Evolutionary conservation across 441 rosid species (phyloP).

Genomic region (Populus hybrid): DNA sequence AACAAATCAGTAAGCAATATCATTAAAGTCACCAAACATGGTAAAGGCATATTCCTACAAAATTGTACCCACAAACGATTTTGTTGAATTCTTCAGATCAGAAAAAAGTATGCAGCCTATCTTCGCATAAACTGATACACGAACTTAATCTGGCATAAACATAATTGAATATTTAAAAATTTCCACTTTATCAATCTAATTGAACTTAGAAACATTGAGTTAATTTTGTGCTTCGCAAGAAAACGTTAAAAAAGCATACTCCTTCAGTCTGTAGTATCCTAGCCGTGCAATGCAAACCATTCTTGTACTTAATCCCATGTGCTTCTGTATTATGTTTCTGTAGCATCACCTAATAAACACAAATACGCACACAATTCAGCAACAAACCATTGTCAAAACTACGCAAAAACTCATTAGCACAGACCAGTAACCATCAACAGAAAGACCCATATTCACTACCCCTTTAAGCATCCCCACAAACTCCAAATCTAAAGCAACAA

Average conservation of each 20-base stretch:
- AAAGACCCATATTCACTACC: background rate
- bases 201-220: background rate
- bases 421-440: background rate
- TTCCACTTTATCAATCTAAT: background rate
- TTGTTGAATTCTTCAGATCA: background rate
- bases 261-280: conserved; percentile 79
- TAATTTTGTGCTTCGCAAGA: background rate
- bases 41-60: background rate
- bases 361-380: conserved; percentile 1
- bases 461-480: background rate
- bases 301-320: conserved; percentile 68
- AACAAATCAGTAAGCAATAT: background rate
- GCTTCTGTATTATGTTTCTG: conserved; percentile 80
- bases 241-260: conserved; percentile 34
- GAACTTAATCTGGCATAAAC: background rate
- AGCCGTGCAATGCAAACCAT: conserved; percentile 79
- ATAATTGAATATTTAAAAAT: background rate
- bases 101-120: background rate
- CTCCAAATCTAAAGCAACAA: background rate
- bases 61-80: background rate
- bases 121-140: background rate
- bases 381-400: conserved; percentile 1
- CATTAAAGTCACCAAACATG: background rate
- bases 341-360: conserved; percentile 64
- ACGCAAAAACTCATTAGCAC: background rate